These are phyloP conservation scores for Diaporthe capsici DNA, from an alignment of 2,329 filamentous ascomycete species.

Conservation along the genomic window DNA sequence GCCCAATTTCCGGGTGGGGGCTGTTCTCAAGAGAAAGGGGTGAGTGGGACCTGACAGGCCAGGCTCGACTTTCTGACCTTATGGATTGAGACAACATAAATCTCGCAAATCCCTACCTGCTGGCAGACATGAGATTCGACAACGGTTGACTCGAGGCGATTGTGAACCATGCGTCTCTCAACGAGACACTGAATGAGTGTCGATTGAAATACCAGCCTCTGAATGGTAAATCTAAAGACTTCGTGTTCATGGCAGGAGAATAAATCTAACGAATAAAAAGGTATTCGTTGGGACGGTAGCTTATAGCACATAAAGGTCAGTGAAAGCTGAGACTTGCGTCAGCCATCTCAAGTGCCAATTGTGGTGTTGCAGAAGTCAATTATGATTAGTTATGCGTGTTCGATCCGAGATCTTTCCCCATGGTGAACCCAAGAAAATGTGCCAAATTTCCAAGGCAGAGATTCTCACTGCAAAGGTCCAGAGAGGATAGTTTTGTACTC, in stretches of 20 bases:
- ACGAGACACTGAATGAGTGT: background rate
- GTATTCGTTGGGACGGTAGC: background rate
- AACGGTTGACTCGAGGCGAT: background rate
- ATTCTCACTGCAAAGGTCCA: background rate
- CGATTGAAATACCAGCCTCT: background rate
- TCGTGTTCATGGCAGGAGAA: background rate
- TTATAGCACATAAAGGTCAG: too few relatives aligned
- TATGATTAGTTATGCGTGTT: background rate
- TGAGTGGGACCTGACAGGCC: too few relatives aligned
- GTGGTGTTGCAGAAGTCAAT: background rate
- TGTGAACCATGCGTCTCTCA: background rate
- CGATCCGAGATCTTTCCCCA: background rate
- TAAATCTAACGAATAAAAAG: too few relatives aligned
- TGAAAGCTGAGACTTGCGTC: background rate
- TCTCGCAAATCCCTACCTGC: too few relatives aligned
- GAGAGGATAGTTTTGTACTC: background rate
- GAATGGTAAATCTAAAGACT: background rate
- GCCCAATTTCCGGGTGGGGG: too few relatives aligned
- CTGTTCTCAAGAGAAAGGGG: too few relatives aligned
- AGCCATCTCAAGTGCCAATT: background rate
- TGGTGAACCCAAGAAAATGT: background rate
- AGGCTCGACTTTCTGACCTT: too few relatives aligned
- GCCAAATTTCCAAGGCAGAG: background rate
- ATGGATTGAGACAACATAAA: too few relatives aligned
- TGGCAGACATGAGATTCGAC: too few relatives aligned